Evolutionary conservation across 345 rosid genomes (phyloP), one percentile per base, ranked within the genome.

Genomic region (Turritis glabra): DNA sequence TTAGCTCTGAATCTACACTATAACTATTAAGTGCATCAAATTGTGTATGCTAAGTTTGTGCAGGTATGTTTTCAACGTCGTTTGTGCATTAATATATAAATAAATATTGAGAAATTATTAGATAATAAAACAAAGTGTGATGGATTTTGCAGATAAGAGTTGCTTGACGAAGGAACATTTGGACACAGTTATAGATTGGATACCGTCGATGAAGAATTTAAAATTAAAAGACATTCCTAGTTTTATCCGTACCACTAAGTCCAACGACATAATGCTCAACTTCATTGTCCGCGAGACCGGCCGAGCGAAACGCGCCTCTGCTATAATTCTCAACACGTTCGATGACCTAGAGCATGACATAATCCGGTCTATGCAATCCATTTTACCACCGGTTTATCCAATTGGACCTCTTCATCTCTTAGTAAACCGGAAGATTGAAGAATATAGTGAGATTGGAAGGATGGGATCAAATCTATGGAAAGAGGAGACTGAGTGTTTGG

Each of bases 311-410:
- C 79, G 56, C 6, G 83, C 69, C 8, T 64, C 77, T 3, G 83
- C 80, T 26, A 18, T 80, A 19, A 47, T 82, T 40, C 13, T 82
- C 7, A 80, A 82, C 67, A 82, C 83, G 10, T 82, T 82, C 6
- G 67, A 71, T 33, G 65, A 71, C 15, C 30, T 82, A 1, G 83
- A 82, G 18, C 64, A 73, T 19, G 66, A 71, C 9, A 66, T 67
- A 18, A 13, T 82, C 7, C 29, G 13, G 25, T 76, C 75, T 19
- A 77, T 80, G 23, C 73, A 78, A 22, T 30, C 57, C 0, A 33
- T 58, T 29, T 43, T 68, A n/a, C 85, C 82, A 40, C 74, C 58
- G 2, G 58, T 82, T 15, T 68, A 67, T 18, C 13, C 76, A 6
- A 54, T 64, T 5, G 76, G 80, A 3, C 70, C 75, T 11, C 40